These are phyloP conservation scores for Tilletia horrida DNA, from an alignment of 1,284 basidiomycete genomes.

Conservation along the genomic window DNA sequence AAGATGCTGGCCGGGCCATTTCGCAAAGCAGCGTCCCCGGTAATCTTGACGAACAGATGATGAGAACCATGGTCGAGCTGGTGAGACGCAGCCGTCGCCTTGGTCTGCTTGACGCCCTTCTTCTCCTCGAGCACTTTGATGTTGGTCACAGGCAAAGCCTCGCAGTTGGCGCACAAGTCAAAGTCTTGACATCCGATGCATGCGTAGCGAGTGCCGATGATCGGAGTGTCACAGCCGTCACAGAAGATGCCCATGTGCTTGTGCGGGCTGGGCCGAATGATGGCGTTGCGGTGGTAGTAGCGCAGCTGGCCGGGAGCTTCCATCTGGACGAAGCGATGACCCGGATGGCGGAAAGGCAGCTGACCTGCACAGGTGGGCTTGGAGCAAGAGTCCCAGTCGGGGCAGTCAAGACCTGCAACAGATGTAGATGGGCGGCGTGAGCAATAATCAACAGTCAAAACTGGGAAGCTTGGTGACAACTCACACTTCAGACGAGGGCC, in stretches of 20 bases:
- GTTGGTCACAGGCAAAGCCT: conserved; percentile 22
- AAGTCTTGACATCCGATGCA: conserved; percentile 29
- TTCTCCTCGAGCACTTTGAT: neutral
- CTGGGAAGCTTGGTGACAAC: neutral
- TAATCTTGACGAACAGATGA: conserved; percentile 35
- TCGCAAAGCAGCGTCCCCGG: neutral
- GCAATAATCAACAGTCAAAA: neutral
- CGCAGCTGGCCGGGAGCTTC: conserved; percentile 18
- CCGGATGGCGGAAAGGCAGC: conserved; percentile 24
- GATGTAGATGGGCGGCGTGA: conserved; percentile 8
- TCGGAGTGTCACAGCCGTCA: conserved; percentile 23
- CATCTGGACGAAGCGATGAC: conserved; percentile 25
- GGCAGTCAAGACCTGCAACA: conserved; percentile 28
- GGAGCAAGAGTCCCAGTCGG: conserved; percentile 32
- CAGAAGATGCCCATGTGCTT: conserved; percentile 26
- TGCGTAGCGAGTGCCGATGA: conserved; percentile 32
- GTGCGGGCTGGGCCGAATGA: neutral
- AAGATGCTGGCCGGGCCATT: neutral
- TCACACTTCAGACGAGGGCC: conserved; percentile 22
- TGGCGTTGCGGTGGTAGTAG: neutral
- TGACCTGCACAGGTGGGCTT: conserved; percentile 18
- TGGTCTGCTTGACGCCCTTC: neutral
- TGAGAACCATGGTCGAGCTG: conserved; percentile 10
- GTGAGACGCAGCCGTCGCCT: conserved; percentile 20
- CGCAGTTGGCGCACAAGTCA: conserved; percentile 32